phyloP scores from a whole-genome alignment of 2,329 filamentous ascomycete species.

The Trichoderma polysporum region DNA sequence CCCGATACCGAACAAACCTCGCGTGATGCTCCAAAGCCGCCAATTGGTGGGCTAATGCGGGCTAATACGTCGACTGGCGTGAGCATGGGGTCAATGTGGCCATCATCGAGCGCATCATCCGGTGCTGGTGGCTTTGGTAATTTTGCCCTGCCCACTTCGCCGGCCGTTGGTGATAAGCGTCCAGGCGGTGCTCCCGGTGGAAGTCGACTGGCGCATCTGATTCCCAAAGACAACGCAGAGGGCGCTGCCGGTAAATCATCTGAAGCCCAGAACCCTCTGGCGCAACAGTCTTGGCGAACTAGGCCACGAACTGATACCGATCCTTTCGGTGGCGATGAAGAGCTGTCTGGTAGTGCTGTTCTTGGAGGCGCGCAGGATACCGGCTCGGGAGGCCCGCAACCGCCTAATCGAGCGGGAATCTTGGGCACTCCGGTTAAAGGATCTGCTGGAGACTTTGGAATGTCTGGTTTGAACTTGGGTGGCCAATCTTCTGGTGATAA shows the following conservation, averaged over 20 bases:
- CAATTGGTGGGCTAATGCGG: slow-evolving; percentile 51
- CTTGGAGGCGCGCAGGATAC: slow-evolving; percentile 74
- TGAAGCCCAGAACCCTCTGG: slow-evolving; percentile 46
- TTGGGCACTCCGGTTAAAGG: slow-evolving; percentile 58
- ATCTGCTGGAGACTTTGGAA: slow-evolving; percentile 59
- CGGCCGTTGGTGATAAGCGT: slow-evolving; percentile 68
- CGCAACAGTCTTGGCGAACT: slow-evolving; percentile 54
- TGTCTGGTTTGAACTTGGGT: slow-evolving; percentile 59
- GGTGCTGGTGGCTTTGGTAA: slow-evolving; percentile 83
- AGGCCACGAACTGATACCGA: slow-evolving; percentile 71
- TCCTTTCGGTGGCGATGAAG: slow-evolving; percentile 64
- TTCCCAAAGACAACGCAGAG: slow-evolving; percentile 75
- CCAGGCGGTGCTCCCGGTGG: slow-evolving; percentile 69
- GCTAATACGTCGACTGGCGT: slow-evolving; percentile 53
- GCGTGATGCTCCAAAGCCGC: slow-evolving; percentile 35
- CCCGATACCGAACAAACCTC: slow-evolving; percentile 41
- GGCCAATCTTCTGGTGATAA: slow-evolving; percentile 49
- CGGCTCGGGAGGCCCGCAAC: slow-evolving; percentile 40
- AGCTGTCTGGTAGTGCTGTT: slow-evolving; percentile 66
- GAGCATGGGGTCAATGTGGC: slow-evolving; percentile 46
- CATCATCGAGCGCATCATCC: slow-evolving; percentile 53
- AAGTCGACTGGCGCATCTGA: slow-evolving; percentile 82
- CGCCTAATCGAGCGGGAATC: slow-evolving; percentile 38
- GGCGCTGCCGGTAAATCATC: slow-evolving; percentile 53
- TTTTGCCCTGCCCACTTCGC: slow-evolving; percentile 67